Evolutionary conservation across 805 yeast species (phyloP), one percentile per base, ranked within the genome.

Genomic region (Zygosaccharomyces bisporus): DNA sequence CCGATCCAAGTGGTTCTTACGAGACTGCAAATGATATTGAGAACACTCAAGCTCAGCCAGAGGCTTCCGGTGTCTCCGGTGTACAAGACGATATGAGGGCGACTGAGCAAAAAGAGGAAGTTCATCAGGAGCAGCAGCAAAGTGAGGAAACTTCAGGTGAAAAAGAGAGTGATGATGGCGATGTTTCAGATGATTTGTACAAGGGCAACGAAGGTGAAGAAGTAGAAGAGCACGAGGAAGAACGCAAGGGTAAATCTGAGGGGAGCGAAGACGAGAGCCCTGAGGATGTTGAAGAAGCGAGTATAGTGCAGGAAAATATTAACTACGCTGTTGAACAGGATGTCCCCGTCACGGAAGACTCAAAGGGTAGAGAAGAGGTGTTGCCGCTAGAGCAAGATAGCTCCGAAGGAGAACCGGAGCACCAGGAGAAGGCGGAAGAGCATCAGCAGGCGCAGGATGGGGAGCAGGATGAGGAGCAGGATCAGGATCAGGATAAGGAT

Each of bases 381-480:
- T n/a, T n/a, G n/a, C n/a, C n/a, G n/a, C n/a, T n/a, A n/a, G 30
- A 21, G 17, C 13, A 21, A 10, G 25, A 12, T 8, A 21, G n/a
- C 21, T 13, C 18, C 24, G 13, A 23, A 25, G 34, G 17, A 30
- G 36, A 40, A 42, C 9, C 12, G 12, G 19, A 17, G 21, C 8
- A 32, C 10, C 17, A 19, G 31, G 25, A 29, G 33, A 37, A 41
- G 24, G 44, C 23, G 20, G 34, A n/a, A n/a, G n/a, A n/a, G n/a
- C n/a, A n/a, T 20, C 6, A 39, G 25, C 43, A 27, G 3, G 14
- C 31, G 6, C 10, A 27, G 10, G 31, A 27, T 10, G 31, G n/a
- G 6, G 6, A 51, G 50, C 9, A 34, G 29, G 57, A 40, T 4
- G 51, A 44, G 8, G 55, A 55, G 17, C 49, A 27, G 13, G 31